Evolutionary conservation across 1,284 basidiomycete genomes (phyloP).

Genomic region (Pseudozyma sp.): DNA sequence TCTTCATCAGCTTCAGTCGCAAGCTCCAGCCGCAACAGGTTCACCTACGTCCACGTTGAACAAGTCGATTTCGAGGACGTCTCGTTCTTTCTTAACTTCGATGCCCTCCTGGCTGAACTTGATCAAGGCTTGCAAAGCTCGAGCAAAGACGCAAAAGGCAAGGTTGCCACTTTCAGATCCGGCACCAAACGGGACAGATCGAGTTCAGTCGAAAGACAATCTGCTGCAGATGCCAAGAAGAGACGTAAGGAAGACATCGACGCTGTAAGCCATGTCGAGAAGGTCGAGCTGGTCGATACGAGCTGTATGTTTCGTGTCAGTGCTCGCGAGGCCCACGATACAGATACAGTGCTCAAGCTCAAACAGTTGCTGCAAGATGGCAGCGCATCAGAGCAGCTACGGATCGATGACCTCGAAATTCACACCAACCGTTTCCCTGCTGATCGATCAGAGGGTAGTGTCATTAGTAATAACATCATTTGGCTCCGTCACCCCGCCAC

Average conservation of each 20-base stretch:
- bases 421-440: not conserved
- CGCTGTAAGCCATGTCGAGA: not conserved
- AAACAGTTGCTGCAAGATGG: slow-evolving; percentile 5
- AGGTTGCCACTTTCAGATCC: not conserved
- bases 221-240: not conserved
- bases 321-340: slow-evolving; percentile 20
- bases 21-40: not conserved
- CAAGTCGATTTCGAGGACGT: slow-evolving; percentile 47
- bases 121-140: not conserved
- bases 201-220: not conserved
- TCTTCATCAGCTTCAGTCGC: not conserved
- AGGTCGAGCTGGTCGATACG: slow-evolving; percentile 21
- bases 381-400: not conserved
- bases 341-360: slow-evolving; percentile 17
- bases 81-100: slow-evolving; percentile 36
- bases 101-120: slow-evolving; percentile 6
- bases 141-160: not conserved
- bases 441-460: slow-evolving; percentile 7
- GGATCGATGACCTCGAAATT: slow-evolving; percentile 17
- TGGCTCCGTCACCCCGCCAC: slow-evolving; percentile 6
- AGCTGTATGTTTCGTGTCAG: slow-evolving; percentile 29
- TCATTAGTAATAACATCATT: slow-evolving; percentile 12
- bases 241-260: not conserved
- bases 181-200: slow-evolving; percentile 22
- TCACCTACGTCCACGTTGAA: slow-evolving; percentile 13